Evolutionary conservation across 2,329 filamentous ascomycete genomes (phyloP), one percentile per base, ranked within the genome.

Genomic region (Sclerotiophoma versabilis): DNA sequence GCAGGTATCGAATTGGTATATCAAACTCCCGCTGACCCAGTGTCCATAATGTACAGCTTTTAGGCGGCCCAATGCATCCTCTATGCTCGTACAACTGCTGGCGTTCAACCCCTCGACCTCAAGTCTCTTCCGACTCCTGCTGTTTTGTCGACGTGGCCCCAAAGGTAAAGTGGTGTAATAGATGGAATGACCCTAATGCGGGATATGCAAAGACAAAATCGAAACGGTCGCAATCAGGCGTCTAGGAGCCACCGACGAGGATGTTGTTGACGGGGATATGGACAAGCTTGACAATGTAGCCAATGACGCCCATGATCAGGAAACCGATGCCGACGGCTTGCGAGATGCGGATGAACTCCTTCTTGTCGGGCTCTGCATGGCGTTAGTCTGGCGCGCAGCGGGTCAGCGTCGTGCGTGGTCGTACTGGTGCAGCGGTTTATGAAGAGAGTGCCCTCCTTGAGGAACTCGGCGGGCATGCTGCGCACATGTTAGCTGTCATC

Each of bases 251-350:
- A 51, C 74, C 74, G 58, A 83, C 80, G 54, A 83, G 75, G 60
- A 82, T 82, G 70, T 82, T 82, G 73, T 82, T 82, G 58, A 83
- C 77, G 38, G 80, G 80, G 54, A 83, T 82, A 66, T 82, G 80
- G 48, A 82, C 74, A 49, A 82, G 77, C 72, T 82, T 82, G 65
- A 82, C 79, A 38, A 81, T 66, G 68, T 81, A 82, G 61, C 80
- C 80, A 54, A 83, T 80, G 49, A 79, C 78, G 39, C 80, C 80
- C 80, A 83, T 83, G 42, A 82, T 77, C 34, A 82, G 59, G 72
- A 83, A 83, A 55, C 80, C 80, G 52, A 82, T 76, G 60, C 79
- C 80, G 42, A 82, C 80, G 51, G 80, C 80, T 64, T 80, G 79
- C 38, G 75, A 80, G 67, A 82, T 81, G 68, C 80, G 65, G 62